Evolutionary conservation across 805 yeast species (phyloP).

Genomic region (Candida manassasensis): DNA sequence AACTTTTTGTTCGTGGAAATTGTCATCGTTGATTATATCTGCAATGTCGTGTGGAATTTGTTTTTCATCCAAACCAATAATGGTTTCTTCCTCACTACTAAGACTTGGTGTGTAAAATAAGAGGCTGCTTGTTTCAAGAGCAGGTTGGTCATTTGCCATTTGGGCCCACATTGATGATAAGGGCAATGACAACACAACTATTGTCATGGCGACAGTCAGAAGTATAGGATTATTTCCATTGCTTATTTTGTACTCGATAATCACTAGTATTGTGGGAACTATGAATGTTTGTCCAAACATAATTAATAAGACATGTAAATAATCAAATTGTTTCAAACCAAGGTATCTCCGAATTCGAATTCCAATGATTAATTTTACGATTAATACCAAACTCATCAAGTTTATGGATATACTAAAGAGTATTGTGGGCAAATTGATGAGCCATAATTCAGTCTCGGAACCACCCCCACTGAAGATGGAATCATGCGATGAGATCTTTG

Average conservation of each 20-base stretch:
- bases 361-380: constrained; percentile 64
- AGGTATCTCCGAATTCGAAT: constrained; percentile 65
- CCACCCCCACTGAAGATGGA: constrained; percentile 2
- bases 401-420: constrained; percentile 67
- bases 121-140: constrained; percentile 3
- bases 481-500: constrained; percentile 32
- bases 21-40: constrained; percentile 3
- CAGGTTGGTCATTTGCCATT: constrained; percentile 47
- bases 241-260: constrained; percentile 31
- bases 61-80: constrained; percentile 3
- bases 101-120: constrained; percentile 4
- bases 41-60: constrained; percentile 3
- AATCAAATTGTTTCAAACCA: constrained; percentile 80
- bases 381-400: constrained; percentile 55
- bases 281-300: constrained; percentile 81
- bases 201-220: constrained; percentile 50
- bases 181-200: constrained; percentile 73
- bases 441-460: constrained; percentile 20
- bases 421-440: constrained; percentile 47
- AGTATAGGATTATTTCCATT: constrained; percentile 30
- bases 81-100: constrained; percentile 1
- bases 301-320: constrained; percentile 73
- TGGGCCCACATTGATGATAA: constrained; percentile 87
- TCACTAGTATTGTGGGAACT: constrained; percentile 66
- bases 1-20: constrained; percentile 1